Percentiles rank a stretch among this genome's conserved stretches.
Conservation (phyloP, 2,329 filamentous ascomycete species). For the Macrophomina tecta region DNA sequence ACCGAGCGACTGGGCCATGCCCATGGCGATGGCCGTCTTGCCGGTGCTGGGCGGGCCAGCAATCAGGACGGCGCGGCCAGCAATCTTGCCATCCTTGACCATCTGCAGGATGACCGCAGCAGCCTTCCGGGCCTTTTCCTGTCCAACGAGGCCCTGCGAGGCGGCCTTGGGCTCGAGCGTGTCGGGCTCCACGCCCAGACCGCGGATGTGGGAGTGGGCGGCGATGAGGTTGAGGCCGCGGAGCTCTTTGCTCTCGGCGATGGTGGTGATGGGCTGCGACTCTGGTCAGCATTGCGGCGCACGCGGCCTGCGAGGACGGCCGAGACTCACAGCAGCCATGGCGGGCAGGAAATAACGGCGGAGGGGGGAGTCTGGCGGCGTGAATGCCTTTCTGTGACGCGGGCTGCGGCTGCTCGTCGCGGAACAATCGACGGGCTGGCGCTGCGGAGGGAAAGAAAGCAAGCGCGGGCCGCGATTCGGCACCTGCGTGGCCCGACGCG, state of each 20-base stretch:
- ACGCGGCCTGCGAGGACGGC: neutral
- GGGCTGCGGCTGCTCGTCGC: neutral
- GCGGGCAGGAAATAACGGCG: constrained; percentile 4
- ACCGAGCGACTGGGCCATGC: constrained; percentile 95
- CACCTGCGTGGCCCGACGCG: constrained; percentile 7
- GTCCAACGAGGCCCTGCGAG: constrained; percentile 93
- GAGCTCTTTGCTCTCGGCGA: constrained; percentile 95
- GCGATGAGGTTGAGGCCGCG: constrained; percentile 96
- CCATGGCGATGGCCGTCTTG: constrained; percentile 98
- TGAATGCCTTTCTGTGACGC: constrained; percentile 3
- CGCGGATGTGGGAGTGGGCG: constrained; percentile 96
- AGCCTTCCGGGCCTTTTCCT: constrained; percentile 95
- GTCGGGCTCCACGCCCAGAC: constrained; percentile 89
- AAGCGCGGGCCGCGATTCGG: neutral
- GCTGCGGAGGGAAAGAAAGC: neutral
- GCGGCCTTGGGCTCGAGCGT: constrained; percentile 83
- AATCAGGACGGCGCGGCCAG: constrained; percentile 90
- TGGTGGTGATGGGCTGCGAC: constrained; percentile 71
- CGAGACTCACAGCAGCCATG: constrained; percentile 26
- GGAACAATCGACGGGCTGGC: neutral
- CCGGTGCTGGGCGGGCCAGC: constrained; percentile 95
- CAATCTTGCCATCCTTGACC: constrained; percentile 99
- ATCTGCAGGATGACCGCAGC: constrained; percentile 96
- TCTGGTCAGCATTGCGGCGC: constrained; percentile 1
- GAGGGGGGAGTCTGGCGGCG: neutral